Conservation (phyloP, 495 filamentous ascomycete species). For the Articulospora tetracladia region DNA sequence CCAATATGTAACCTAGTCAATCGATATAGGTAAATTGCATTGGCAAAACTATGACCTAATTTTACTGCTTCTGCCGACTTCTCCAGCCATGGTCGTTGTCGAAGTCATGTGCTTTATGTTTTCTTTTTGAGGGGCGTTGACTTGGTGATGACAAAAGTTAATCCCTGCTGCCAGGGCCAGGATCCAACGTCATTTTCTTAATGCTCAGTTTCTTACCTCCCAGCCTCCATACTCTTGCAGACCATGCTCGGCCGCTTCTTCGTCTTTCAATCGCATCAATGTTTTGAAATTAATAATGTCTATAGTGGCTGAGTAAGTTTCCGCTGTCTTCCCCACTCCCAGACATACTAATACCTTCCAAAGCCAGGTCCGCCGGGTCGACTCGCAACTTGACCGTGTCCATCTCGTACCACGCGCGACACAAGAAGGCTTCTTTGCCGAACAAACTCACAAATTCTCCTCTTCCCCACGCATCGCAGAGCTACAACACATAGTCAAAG, state of each 20-base stretch:
- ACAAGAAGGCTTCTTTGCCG: constrained; percentile 27
- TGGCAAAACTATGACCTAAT: too few species aligned
- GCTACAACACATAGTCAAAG: constrained; percentile 61
- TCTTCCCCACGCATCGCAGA: constrained; percentile 39
- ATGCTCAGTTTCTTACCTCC: background rate
- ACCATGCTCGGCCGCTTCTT: background rate
- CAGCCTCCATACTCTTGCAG: background rate
- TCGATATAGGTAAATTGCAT: too few species aligned
- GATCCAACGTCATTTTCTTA: background rate
- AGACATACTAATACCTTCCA: constrained; percentile 24
- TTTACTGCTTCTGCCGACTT: too few species aligned
- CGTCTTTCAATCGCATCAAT: background rate
- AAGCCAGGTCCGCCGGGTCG: constrained; percentile 76
- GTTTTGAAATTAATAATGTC: constrained; percentile 46
- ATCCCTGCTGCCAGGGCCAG: background rate
- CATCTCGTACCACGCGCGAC: constrained; percentile 43
- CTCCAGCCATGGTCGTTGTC: too few species aligned
- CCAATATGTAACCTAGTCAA: too few species aligned
- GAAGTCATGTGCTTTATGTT: too few species aligned
- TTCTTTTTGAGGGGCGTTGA: too few species aligned
- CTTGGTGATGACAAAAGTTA: background rate
- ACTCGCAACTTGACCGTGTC: constrained; percentile 75
- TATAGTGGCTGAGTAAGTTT: constrained; percentile 62
- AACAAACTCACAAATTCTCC: constrained; percentile 16
- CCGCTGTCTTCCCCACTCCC: constrained; percentile 1